Percentiles rank a stretch among this genome's conserved stretches.
These are phyloP conservation scores for Scleromitrula shiraiana DNA, from an alignment of 2,329 filamentous ascomycete genomes.

Conservation along the genomic window DNA sequence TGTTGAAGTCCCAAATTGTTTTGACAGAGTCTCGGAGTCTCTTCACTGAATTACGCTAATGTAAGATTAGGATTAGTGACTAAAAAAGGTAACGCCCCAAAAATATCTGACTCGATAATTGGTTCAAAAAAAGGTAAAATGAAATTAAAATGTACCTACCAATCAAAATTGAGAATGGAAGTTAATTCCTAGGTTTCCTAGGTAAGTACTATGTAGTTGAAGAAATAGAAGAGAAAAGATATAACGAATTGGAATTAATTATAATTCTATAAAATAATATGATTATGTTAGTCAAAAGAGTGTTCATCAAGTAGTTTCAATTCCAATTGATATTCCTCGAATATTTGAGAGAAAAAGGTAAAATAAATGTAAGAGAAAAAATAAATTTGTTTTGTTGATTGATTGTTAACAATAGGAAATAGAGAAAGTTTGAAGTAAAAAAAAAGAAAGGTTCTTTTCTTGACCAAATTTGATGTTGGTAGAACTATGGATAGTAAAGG, in stretches of 20 bases:
- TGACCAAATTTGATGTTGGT: too few species aligned
- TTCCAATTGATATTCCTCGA: too few species aligned
- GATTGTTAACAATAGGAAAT: neutral
- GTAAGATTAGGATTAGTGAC: constrained; percentile 10
- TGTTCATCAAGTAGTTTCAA: too few species aligned
- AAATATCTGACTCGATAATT: neutral
- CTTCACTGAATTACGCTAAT: constrained; percentile 8
- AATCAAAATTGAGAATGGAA: neutral
- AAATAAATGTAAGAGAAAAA: neutral
- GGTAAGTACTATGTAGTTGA: neutral
- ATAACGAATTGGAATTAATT: too few species aligned
- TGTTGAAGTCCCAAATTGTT: constrained; percentile 13
- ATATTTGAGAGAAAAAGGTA: too few species aligned
- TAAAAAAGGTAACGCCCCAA: constrained; percentile 10
- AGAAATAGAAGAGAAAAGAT: neutral
- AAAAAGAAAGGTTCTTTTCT: too few species aligned
- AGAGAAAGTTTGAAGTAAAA: neutral
- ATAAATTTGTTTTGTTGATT: neutral
- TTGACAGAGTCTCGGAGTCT: constrained; percentile 10
- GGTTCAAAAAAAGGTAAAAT: neutral
- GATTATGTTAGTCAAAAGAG: too few species aligned
- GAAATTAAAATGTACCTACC: neutral
- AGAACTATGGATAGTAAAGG: too few species aligned
- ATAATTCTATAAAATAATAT: too few species aligned
- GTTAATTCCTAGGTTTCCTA: too few species aligned